Base-by-base conservation (phyloP, 2,329 filamentous ascomycete species). In the Paraphoma chrysanthemicola region DNA sequence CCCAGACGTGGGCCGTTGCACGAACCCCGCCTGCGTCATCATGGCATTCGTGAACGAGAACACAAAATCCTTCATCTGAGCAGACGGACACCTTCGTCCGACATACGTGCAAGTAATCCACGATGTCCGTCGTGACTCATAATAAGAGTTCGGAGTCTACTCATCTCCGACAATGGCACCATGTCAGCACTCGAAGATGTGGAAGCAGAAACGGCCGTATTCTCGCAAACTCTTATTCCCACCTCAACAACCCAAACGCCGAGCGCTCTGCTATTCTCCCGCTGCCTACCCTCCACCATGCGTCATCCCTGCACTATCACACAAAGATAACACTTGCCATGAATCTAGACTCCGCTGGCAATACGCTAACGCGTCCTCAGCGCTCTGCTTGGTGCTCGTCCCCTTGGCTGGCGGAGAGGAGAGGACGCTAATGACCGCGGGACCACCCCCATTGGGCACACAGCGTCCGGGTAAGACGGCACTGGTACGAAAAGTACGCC, bases 361-460 rank as follows among this genome's bases (percentile, higher is more conserved):
- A 42, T 50, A 46, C 31, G 38, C 50, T 50, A 46, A 33, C 30
- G 31, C 48, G 56, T 38, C 36, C 57, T 48, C 48, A 46, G 50
- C 50, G 51, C 30, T 39, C 48, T 50, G 49, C 48, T 44, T 54
- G 47, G 44, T 47, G 46, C 42, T 51, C 44, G 36, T 45, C 31
- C 53, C 42, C 66, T 68, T 67, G 66, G 66, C 62, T 63, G 58
- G 58, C 58, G 60, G 60, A 55, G 58, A 58, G 59, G 58, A 55
- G 49, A 51, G 49, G 49, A 54, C 53, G 54, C 60, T 57, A 53
- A 46, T 48, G 51, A 47, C 51, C 54, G 46, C 56, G 54, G 58
- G 59, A 28, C 48, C 48, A 53, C 4, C 41, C 48, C 53, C 39
- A 56, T 51, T 56, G 53, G 63, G 59, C 53, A 54, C 56, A 54